phyloP scores from a whole-genome alignment of 345 rosid genomes.

The Rhizophora apiculata region DNA sequence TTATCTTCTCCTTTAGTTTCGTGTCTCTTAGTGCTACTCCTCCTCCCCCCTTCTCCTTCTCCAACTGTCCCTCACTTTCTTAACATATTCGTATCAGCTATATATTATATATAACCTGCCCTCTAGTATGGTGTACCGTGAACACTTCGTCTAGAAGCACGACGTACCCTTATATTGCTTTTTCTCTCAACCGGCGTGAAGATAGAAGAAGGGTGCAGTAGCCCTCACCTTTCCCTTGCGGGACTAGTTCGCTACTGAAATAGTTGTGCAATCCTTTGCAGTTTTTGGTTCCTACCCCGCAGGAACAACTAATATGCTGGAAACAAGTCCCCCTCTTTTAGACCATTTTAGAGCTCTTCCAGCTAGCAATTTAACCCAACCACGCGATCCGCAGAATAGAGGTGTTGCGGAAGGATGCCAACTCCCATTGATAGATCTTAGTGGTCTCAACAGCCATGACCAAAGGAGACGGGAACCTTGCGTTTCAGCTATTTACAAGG shows the following conservation, averaged over 20 bases:
- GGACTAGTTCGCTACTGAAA: too few relatives aligned
- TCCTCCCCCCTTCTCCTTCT: too few relatives aligned
- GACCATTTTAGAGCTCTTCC: slow-evolving; percentile 27
- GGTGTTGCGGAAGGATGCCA: slow-evolving; percentile 33
- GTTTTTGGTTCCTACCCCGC: neutral
- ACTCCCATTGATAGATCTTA: slow-evolving; percentile 60
- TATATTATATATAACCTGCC: too few relatives aligned
- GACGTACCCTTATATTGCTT: too few relatives aligned
- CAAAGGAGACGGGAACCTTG: slow-evolving; percentile 27
- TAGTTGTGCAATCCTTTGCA: neutral
- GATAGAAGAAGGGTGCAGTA: too few relatives aligned
- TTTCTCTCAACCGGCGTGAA: too few relatives aligned
- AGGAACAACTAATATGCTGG: slow-evolving; percentile 5
- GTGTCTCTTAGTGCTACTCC: neutral
- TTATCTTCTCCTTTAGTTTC: slow-evolving; percentile 24
- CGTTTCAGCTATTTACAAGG: slow-evolving; percentile 39
- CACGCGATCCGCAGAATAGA: neutral
- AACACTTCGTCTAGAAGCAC: too few relatives aligned
- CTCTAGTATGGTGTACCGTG: too few relatives aligned
- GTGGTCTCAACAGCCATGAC: slow-evolving; percentile 21
- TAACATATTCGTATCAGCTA: too few relatives aligned
- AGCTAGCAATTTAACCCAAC: neutral
- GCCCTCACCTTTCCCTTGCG: too few relatives aligned
- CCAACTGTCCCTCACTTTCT: neutral
- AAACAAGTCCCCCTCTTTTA: slow-evolving; percentile 41